Evolutionary conservation across 192 early-diverging fungal genomes (phyloP).

Genomic region (Linnemannia schmuckeri): DNA sequence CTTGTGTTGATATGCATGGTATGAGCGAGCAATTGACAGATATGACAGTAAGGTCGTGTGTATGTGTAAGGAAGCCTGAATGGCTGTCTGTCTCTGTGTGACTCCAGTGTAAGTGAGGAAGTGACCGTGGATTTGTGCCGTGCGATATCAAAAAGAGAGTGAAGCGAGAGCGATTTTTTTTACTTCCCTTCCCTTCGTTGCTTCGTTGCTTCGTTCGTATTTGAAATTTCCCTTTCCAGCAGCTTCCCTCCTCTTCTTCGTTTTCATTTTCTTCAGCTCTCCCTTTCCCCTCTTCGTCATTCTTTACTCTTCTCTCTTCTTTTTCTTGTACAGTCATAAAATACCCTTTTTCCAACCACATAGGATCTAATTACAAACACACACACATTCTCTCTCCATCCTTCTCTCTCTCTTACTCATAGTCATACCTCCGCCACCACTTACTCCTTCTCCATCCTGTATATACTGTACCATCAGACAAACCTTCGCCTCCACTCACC

Average conservation of each 20-base stretch:
- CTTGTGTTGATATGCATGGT: neutral
- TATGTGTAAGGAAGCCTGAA: neutral
- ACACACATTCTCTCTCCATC: neutral
- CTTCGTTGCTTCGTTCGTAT: neutral
- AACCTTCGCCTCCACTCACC: neutral
- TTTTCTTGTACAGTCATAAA: too few species aligned
- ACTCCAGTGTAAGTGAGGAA: neutral
- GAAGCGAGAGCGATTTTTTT: neutral
- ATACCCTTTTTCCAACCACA: neutral
- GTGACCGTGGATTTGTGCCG: neutral
- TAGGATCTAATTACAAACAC: neutral
- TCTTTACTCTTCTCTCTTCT: neutral
- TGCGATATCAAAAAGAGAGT: neutral
- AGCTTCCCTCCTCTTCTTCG: neutral
- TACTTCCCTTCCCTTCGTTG: neutral
- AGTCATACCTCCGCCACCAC: neutral
- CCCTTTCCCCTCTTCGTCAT: neutral
- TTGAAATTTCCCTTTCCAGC: constrained; percentile 1
- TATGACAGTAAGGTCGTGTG: neutral
- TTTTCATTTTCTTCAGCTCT: neutral
- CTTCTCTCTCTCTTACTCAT: neutral
- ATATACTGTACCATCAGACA: neutral
- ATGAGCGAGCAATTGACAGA: neutral
- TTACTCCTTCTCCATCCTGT: neutral
- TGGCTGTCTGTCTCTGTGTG: too few species aligned